These are phyloP conservation scores for Pulchroboletus neoregius DNA, from an alignment of 1,284 basidiomycete species.

Conservation along the genomic window DNA sequence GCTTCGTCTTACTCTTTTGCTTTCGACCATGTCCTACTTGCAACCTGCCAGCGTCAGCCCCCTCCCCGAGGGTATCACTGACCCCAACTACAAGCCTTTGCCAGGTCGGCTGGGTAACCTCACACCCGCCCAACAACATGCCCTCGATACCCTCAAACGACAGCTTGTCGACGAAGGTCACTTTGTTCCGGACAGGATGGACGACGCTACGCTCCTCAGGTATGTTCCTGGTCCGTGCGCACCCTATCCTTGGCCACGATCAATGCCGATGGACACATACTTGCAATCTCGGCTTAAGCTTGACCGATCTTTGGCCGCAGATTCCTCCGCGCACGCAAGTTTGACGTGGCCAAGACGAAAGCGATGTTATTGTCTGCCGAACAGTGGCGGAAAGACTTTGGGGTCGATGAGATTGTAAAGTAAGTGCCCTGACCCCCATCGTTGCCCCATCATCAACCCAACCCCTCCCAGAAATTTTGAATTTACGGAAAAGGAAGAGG, in stretches of 20 bases:
- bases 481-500: conserved; percentile 80
- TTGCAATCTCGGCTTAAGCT: neutral
- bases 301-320: conserved; percentile 33
- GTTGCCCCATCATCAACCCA: too few relatives aligned
- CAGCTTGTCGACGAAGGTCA: conserved; percentile 59
- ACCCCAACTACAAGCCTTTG: conserved; percentile 65
- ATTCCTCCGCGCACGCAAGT: conserved; percentile 92
- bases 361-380: conserved; percentile 82
- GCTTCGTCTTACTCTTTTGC: neutral
- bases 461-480: conserved; percentile 70
- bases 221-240: conserved; percentile 29
- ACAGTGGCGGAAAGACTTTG: conserved; percentile 88
- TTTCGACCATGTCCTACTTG: conserved; percentile 25
- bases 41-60: conserved; percentile 45
- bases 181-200: conserved; percentile 71
- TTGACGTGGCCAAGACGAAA: conserved; percentile 81
- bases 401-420: conserved; percentile 85
- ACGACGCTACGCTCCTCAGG: conserved; percentile 77
- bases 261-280: conserved; percentile 1
- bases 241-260: conserved; percentile 8
- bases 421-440: conserved; percentile 36
- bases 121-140: conserved; percentile 63
- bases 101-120: conserved; percentile 85
- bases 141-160: conserved; percentile 70
- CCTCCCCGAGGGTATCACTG: conserved; percentile 58